Evolutionary conservation across 768 basidiomycete species (phyloP), one percentile per base, ranked within the genome.

Genomic region (Mrakia gelida): DNA sequence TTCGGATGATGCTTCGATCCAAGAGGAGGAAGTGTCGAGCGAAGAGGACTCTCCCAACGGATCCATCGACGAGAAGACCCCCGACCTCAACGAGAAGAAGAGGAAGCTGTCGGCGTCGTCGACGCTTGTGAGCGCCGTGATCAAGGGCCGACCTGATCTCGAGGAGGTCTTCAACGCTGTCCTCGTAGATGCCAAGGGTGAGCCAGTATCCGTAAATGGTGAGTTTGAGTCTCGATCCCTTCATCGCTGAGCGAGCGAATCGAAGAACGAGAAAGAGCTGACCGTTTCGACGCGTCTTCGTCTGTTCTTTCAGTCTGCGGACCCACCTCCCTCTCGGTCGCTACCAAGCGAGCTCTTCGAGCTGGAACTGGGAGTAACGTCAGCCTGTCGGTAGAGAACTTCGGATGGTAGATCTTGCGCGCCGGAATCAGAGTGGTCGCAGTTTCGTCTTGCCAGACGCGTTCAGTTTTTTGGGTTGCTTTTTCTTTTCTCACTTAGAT

Each of bases 291-390:
- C 30, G 52, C 30, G n/a, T 34, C 28, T 34, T 73, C n/a, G 2
- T 71, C 26, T 28, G 10, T 70, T n/a, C 38, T 15, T 71, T 49
- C 74, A 76, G 63, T 74, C 16, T 78, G 77, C 32, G 77, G 77
- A 18, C 77, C 77, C 23, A 54, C 38, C 8, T 34, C 52, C 32
- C 62, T 78, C 38, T 56, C 61, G 3, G 38, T 15, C 13, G 77
- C 63, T 13, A 62, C 62, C 26, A 75, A 71, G 52, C 16, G 56
- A 26, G 72, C 77, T 16, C 61, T 73, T 32, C 16, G 32, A 34
- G 28, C 10, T 3, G 73, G 72, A n/a, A 38, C 59, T 43, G 72
- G 73, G 7, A 72, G 61, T 15, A 56, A n/a, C 67, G 77, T 78
- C 26, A 41, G 9, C 3, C 49, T 78, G 30, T 43, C 73, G 45